Evolutionary conservation across 2,329 filamentous ascomycete genomes (phyloP).

Genomic region (Colletotrichum karsti): DNA sequence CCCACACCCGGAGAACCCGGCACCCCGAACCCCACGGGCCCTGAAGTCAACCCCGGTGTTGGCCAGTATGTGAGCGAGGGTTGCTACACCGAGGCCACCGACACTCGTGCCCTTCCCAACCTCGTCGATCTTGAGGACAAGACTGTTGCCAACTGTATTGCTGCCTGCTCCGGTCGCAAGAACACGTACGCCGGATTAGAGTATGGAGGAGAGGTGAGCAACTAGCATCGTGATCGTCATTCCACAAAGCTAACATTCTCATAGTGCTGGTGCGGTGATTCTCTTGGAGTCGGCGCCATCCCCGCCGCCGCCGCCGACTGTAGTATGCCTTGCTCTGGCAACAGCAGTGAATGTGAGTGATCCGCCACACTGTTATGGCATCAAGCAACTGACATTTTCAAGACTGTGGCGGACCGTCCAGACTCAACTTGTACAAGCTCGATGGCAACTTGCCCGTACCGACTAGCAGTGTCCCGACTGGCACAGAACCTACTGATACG

Average conservation of each 20-base stretch:
- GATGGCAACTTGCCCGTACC: neutral
- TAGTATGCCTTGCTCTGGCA: conserved; percentile 45
- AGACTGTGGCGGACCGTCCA: conserved; percentile 43
- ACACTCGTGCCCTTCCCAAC: conserved; percentile 32
- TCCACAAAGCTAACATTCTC: neutral
- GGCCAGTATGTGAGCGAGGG: conserved; percentile 32
- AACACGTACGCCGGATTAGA: conserved; percentile 45
- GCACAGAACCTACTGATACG: neutral
- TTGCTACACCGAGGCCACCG: conserved; percentile 33
- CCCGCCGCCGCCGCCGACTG: conserved; percentile 41
- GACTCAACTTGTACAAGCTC: conserved; percentile 13
- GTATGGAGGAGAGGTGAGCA: conserved; percentile 46
- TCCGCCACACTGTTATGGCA: too few relatives aligned
- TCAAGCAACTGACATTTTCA: too few relatives aligned
- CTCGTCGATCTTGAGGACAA: conserved; percentile 23
- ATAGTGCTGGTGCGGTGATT: conserved; percentile 48
- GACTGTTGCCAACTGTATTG: conserved; percentile 36
- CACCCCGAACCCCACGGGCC: conserved; percentile 31
- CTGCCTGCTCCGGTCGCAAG: conserved; percentile 37
- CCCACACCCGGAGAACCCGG: conserved; percentile 26
- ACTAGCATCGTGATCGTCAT: neutral
- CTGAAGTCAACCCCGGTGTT: conserved; percentile 47
- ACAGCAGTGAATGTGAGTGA: conserved; percentile 45
- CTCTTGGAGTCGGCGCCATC: conserved; percentile 36
- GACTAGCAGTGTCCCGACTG: neutral